Conservation (phyloP, 2,329 filamentous ascomycete species). For the Clarireedia sp. region DNA sequence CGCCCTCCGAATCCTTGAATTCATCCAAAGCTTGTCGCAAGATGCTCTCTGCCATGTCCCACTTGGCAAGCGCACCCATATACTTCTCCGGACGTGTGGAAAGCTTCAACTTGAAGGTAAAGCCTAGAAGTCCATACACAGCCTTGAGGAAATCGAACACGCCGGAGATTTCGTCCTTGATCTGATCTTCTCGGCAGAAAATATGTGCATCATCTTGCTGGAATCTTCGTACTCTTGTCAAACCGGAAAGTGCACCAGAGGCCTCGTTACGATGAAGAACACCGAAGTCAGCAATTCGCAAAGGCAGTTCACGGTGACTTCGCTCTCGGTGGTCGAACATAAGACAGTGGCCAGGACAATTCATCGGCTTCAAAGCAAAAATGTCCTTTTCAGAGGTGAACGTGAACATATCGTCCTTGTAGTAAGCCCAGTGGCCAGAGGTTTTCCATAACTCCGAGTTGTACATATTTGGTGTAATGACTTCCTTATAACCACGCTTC, state of each 20-base stretch:
- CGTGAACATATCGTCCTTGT: conserved; percentile 95
- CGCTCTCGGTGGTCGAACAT: conserved; percentile 78
- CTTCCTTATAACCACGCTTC: conserved; percentile 88
- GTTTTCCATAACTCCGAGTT: conserved; percentile 89
- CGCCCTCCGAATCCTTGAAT: conserved; percentile 51
- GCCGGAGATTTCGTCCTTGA: conserved; percentile 64
- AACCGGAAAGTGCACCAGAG: conserved; percentile 80
- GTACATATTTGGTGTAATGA: conserved; percentile 95
- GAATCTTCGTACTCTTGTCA: conserved; percentile 89
- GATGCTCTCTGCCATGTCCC: conserved; percentile 80
- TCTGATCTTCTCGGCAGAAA: conserved; percentile 81
- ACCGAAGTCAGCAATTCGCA: conserved; percentile 92
- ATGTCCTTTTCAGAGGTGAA: conserved; percentile 75
- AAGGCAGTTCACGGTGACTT: conserved; percentile 83
- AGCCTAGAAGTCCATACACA: conserved; percentile 76
- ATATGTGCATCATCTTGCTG: conserved; percentile 96
- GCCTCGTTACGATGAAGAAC: conserved; percentile 93
- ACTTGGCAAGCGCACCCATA: conserved; percentile 78
- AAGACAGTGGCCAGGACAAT: conserved; percentile 89
- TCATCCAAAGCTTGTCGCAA: conserved; percentile 71
- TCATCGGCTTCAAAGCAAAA: conserved; percentile 93
- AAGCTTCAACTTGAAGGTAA: conserved; percentile 88
- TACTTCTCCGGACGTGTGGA: conserved; percentile 86
- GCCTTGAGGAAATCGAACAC: conserved; percentile 80
- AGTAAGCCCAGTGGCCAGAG: conserved; percentile 89